Evolutionary conservation across 2,329 filamentous ascomycete genomes (phyloP).

Genomic region (Pyrenochaeta sp.): DNA sequence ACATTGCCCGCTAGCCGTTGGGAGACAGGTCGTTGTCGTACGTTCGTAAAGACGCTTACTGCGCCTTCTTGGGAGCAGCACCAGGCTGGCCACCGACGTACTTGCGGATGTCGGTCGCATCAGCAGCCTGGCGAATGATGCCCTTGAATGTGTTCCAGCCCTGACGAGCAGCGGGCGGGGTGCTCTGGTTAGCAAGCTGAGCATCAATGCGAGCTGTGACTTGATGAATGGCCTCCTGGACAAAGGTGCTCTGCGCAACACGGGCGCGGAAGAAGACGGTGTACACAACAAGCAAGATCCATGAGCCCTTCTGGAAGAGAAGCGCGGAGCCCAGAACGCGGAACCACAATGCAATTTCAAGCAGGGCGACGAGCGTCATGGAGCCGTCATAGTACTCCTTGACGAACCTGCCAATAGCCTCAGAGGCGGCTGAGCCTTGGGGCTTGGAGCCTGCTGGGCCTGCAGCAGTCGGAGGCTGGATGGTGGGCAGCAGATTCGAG

Average conservation of each 20-base stretch:
- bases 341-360: conserved; percentile 89
- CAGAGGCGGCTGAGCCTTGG: conserved; percentile 72
- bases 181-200: conserved; percentile 84
- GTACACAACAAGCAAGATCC: conserved; percentile 87
- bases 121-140: conserved; percentile 75
- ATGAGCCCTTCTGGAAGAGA: conserved; percentile 88
- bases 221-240: conserved; percentile 81
- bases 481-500: conserved; percentile 87
- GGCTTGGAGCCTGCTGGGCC: conserved; percentile 62
- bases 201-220: conserved; percentile 80
- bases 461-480: conserved; percentile 70
- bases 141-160: conserved; percentile 84
- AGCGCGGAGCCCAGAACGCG: conserved; percentile 83
- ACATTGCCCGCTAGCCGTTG: conserved; percentile 16
- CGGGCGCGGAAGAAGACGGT: conserved; percentile 91
- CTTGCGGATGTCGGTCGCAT: conserved; percentile 79
- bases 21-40: conserved; percentile 25
- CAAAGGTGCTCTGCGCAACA: conserved; percentile 88
- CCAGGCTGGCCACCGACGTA: conserved; percentile 67
- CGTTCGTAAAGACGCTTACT: conserved; percentile 39
- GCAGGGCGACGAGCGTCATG: conserved; percentile 89
- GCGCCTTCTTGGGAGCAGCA: conserved; percentile 71
- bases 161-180: conserved; percentile 79
- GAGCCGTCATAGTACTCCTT: conserved; percentile 97
- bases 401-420: conserved; percentile 89